Percentiles rank a stretch among this genome's conserved stretches.
Conservation (phyloP, 257 asterid species). For the Phtheirospermum japonicum region DNA sequence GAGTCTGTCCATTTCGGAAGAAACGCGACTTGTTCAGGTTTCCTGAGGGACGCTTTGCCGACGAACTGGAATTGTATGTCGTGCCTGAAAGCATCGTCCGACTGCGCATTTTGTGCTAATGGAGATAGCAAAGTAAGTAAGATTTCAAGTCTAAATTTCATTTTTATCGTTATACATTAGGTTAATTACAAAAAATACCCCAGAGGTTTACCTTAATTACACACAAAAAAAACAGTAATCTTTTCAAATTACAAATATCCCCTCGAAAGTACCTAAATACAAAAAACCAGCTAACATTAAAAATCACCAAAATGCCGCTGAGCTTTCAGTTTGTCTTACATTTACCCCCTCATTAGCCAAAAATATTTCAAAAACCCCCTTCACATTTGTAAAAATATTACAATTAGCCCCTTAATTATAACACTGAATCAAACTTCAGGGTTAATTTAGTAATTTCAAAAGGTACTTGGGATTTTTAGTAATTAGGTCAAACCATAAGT, state of each 20-base stretch:
- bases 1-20: conserved; percentile 57
- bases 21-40: conserved; percentile 52
- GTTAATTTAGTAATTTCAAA: no score
- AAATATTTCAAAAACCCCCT: no score
- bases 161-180: background rate
- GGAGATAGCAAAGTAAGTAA: conserved; percentile 44
- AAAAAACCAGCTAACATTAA: background rate
- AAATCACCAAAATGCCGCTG: background rate
- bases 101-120: conserved; percentile 59
- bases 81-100: conserved; percentile 42
- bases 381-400: no score
- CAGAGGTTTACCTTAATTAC: background rate
- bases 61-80: conserved; percentile 58
- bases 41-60: conserved; percentile 31
- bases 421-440: background rate
- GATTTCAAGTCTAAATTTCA: background rate
- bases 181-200: background rate
- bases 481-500: background rate
- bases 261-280: no score
- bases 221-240: no score
- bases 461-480: background rate
- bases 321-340: no score
- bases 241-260: no score
- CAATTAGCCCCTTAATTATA: no score
- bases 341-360: no score